A percentile compares a stretch with the other conserved stretches of the same genome.
These are phyloP conservation scores for Penicillium cosmopolitanum DNA, from an alignment of 495 filamentous ascomycete genomes.

Conservation along the genomic window DNA sequence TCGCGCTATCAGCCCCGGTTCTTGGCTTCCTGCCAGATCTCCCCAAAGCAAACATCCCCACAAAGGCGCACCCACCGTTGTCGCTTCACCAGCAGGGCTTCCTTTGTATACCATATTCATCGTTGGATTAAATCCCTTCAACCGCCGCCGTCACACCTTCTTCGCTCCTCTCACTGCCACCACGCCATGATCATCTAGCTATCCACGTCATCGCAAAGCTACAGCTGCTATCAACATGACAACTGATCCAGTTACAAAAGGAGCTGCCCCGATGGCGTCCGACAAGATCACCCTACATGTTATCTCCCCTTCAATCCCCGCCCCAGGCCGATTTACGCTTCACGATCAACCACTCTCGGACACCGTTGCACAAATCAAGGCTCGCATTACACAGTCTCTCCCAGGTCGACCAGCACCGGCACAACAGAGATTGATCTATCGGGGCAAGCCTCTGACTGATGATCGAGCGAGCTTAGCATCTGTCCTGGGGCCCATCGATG, in stretches of 20 bases:
- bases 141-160: not conserved
- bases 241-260: not conserved
- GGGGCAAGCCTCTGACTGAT: slow-evolving; percentile 60
- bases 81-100: not conserved
- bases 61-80: not conserved
- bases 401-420: slow-evolving; percentile 53
- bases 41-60: not conserved
- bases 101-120: not conserved
- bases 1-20: slow-evolving; percentile 1
- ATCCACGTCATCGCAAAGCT: not conserved
- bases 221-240: slow-evolving; percentile 1
- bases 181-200: not conserved
- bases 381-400: slow-evolving; percentile 59
- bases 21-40: slow-evolving; percentile 23
- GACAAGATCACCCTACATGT: slow-evolving; percentile 59
- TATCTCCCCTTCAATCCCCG: slow-evolving; percentile 63
- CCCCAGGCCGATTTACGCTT: slow-evolving; percentile 58
- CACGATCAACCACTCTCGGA: slow-evolving; percentile 53
- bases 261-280: not conserved
- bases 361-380: slow-evolving; percentile 64
- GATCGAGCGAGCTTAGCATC: slow-evolving; percentile 58
- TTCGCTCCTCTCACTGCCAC: not conserved
- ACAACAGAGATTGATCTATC: slow-evolving; percentile 67
- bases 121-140: not conserved
- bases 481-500: slow-evolving; percentile 59